phyloP scores from a whole-genome alignment of 176 grass and related monocot species.

The Tillandsia fasciculata region DNA sequence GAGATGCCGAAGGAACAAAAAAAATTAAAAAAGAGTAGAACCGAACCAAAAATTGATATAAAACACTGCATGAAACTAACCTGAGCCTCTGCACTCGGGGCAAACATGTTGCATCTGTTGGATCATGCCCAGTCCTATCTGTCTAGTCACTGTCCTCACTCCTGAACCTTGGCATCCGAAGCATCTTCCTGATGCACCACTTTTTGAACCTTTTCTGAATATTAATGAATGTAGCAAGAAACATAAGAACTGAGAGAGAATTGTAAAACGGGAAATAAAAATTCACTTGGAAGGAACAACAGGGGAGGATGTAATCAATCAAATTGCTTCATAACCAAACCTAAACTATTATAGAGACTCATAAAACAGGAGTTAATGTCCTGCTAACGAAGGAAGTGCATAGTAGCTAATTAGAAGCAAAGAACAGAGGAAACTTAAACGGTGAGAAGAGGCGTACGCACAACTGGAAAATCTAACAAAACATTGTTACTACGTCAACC shows the following conservation, averaged over 20 bases:
- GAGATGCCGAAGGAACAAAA: not conserved
- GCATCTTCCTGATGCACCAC: constrained; percentile 64
- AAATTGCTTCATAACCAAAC: too few species aligned
- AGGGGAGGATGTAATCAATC: too few species aligned
- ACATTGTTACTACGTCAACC: too few species aligned
- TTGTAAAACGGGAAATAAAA: too few species aligned
- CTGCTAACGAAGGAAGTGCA: too few species aligned
- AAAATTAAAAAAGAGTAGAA: not conserved
- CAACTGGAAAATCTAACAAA: too few species aligned
- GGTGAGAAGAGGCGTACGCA: too few species aligned
- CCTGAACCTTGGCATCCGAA: constrained; percentile 62
- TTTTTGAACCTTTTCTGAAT: constrained; percentile 87
- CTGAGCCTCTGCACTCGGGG: constrained; percentile 79
- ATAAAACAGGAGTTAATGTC: too few species aligned
- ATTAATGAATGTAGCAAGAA: not conserved
- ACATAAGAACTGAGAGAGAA: not conserved
- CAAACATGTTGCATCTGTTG: constrained; percentile 89
- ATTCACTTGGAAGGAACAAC: too few species aligned
- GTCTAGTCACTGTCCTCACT: constrained; percentile 75
- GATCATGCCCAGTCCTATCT: constrained; percentile 92
- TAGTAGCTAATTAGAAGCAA: too few species aligned
- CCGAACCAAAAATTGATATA: not conserved
- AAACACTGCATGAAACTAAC: constrained; percentile 11
- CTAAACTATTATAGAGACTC: too few species aligned
- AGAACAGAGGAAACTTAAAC: too few species aligned